Percentiles rank a stretch among this genome's conserved stretches.
Conservation (phyloP, 495 filamentous ascomycete genomes). For the Schizothecium vesticola region DNA sequence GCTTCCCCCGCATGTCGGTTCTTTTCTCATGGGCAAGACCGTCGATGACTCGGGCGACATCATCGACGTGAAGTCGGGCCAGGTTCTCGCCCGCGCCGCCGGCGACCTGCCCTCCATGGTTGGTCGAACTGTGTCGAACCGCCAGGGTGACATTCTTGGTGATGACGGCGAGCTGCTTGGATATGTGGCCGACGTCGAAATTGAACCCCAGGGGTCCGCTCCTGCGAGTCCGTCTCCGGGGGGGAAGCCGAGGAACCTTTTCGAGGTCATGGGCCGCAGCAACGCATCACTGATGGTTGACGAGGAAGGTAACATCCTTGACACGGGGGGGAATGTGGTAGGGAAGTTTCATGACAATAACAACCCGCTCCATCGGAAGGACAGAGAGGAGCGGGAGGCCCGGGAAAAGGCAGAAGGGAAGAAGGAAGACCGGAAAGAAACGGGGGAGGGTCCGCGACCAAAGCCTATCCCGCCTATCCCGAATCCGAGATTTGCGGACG, state of each 20-base stretch:
- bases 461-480: background rate
- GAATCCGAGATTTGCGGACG: background rate
- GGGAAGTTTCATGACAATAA: constrained; percentile 42
- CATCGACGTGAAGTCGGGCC: constrained; percentile 53
- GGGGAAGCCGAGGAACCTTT: constrained; percentile 25
- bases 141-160: constrained; percentile 39
- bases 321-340: constrained; percentile 37
- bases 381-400: constrained; percentile 17
- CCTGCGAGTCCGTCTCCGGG: background rate
- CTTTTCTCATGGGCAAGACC: constrained; percentile 65
- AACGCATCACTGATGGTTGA: constrained; percentile 41
- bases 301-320: constrained; percentile 41
- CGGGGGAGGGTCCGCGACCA: constrained; percentile 1
- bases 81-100: constrained; percentile 40
- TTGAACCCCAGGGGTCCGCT: constrained; percentile 12
- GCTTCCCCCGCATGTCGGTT: constrained; percentile 35
- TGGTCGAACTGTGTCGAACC: constrained; percentile 37
- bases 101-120: constrained; percentile 46
- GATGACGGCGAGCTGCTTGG: constrained; percentile 42
- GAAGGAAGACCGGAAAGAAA: background rate
- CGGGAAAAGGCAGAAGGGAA: background rate
- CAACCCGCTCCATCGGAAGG: constrained; percentile 25
- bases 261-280: constrained; percentile 29
- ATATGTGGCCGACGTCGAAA: constrained; percentile 43
- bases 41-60: constrained; percentile 68